These are phyloP conservation scores for Acanthamoeba rhysodes DNA, from an alignment of 208 protist species.

Conservation along the genomic window DNA sequence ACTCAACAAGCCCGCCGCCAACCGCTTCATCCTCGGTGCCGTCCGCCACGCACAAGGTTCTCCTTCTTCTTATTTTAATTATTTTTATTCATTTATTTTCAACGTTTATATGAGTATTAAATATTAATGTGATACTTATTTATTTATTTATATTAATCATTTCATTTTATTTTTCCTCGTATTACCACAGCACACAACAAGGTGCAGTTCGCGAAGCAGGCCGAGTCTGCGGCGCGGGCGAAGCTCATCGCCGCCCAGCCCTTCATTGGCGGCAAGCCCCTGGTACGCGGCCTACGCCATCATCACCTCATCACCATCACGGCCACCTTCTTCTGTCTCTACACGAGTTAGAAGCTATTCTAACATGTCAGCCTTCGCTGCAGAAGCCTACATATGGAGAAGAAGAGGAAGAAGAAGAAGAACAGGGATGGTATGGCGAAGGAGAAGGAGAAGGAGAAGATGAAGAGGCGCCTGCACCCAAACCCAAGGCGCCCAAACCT, in stretches of 20 bases:
- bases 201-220: slow-evolving; percentile 1
- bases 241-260: slow-evolving; percentile 13
- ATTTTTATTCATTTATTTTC: neutral
- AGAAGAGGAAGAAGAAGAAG: neutral
- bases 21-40: slow-evolving; percentile 35
- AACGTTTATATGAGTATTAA: neutral
- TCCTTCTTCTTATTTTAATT: neutral
- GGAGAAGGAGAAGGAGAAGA: neutral
- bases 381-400: neutral
- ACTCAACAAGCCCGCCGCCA: slow-evolving; percentile 14
- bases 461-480: neutral
- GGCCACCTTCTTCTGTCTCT: no score
- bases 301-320: neutral
- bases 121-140: no score
- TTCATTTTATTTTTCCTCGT: neutral
- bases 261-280: neutral
- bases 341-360: no score
- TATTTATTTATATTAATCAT: neutral
- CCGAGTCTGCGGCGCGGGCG: neutral
- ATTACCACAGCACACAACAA: neutral
- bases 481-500: neutral
- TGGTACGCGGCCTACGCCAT: neutral
- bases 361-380: neutral
- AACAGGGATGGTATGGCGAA: neutral
- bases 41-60: neutral